phyloP scores from a whole-genome alignment of 129 eudicot species.

The Chrysanthemum seticuspe region DNA sequence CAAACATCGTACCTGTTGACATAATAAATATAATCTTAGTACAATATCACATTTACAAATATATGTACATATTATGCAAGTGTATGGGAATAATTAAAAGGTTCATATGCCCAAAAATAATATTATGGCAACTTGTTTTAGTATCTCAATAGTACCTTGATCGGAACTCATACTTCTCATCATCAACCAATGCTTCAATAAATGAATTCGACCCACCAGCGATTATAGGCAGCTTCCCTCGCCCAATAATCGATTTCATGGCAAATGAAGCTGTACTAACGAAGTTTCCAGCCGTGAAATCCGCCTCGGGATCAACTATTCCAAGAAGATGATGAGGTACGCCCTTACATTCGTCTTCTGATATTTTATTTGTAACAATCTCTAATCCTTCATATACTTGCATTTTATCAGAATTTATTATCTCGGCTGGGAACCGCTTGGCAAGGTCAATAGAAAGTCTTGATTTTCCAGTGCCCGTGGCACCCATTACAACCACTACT shows the following conservation, averaged over 20 bases:
- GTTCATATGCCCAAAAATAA: too few species aligned
- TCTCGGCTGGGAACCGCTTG: conserved; percentile 54
- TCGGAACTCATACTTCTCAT: conserved; percentile 40
- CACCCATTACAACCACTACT: conserved; percentile 79
- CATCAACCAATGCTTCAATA: conserved; percentile 64
- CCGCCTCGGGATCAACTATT: conserved; percentile 50
- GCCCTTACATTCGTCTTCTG: conserved; percentile 53
- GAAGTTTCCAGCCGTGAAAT: conserved; percentile 56
- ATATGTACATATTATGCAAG: too few species aligned
- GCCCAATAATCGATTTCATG: conserved; percentile 49
- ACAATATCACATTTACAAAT: too few species aligned
- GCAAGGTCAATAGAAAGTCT: conserved; percentile 76
- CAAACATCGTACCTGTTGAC: conserved; percentile 56
- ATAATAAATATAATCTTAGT: background rate
- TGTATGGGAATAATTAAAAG: too few species aligned
- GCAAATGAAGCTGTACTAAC: conserved; percentile 54
- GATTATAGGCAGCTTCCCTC: conserved; percentile 67
- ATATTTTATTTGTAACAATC: conserved; percentile 70
- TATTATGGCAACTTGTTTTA: too few species aligned
- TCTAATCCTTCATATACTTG: conserved; percentile 74
- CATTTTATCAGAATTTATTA: conserved; percentile 86
- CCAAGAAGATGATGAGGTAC: conserved; percentile 91
- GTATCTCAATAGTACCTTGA: conserved; percentile 32
- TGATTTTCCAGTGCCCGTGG: conserved; percentile 91
- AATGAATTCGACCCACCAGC: conserved; percentile 92